Percentiles rank a stretch among this genome's conserved stretches.
phyloP scores from a whole-genome alignment of 1,284 basidiomycete genomes.

The Ceratobasidium sp. region DNA sequence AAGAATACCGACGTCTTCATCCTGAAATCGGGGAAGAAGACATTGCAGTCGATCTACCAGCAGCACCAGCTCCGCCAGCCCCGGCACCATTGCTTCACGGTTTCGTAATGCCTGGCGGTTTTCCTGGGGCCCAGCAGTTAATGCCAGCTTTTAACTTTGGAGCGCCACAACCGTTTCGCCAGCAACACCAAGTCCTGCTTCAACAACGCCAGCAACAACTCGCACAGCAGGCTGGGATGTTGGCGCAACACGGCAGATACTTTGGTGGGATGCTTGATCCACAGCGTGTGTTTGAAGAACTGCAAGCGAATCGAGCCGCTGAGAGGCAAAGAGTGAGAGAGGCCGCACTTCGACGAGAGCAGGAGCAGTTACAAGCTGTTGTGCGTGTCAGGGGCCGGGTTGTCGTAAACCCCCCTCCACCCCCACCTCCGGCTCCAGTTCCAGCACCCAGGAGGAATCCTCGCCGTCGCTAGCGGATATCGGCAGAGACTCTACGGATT shows the following conservation, averaged over 20 bases:
- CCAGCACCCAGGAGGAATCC: too few relatives aligned
- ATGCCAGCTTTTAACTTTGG: not conserved
- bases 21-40: slow-evolving; percentile 64
- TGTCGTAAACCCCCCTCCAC: not conserved
- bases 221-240: not conserved
- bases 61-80: slow-evolving; percentile 46
- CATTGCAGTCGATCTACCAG: slow-evolving; percentile 64
- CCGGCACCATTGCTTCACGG: not conserved
- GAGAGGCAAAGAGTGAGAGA: not conserved
- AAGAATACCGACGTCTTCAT: slow-evolving; percentile 62
- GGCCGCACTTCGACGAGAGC: not conserved
- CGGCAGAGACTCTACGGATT: too few relatives aligned
- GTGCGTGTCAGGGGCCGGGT: not conserved
- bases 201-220: not conserved
- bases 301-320: not conserved
- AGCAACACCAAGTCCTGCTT: not conserved
- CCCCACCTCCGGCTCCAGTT: too few relatives aligned
- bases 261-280: slow-evolving; percentile 1
- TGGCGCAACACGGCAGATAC: not conserved
- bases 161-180: not conserved
- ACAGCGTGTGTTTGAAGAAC: not conserved
- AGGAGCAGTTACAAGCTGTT: not conserved
- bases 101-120: not conserved
- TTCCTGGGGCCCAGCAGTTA: not conserved
- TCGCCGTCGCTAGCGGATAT: too few relatives aligned